These are phyloP conservation scores for Cercospora brassicicola DNA, from an alignment of 2,329 filamentous ascomycete genomes.

Conservation along the genomic window DNA sequence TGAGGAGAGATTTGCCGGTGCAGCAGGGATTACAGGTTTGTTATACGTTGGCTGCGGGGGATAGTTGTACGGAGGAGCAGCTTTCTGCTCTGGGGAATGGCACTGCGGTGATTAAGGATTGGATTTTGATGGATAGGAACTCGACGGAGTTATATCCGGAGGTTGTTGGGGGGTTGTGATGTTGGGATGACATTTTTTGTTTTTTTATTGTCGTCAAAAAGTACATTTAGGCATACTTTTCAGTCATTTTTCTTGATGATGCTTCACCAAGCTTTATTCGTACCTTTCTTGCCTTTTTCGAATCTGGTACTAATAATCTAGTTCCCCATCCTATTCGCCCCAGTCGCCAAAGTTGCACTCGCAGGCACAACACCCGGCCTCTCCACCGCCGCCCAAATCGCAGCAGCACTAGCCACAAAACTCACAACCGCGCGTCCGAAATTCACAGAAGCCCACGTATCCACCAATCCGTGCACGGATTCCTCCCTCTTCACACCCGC, in stretches of 20 bases:
- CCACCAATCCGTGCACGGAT: constrained; percentile 54
- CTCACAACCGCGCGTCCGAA: constrained; percentile 44
- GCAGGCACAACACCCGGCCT: constrained; percentile 33
- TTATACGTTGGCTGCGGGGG: constrained; percentile 19
- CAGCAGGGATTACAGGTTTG: constrained; percentile 22
- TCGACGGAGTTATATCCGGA: constrained; percentile 21
- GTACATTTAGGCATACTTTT: no score
- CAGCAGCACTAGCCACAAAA: constrained; percentile 26
- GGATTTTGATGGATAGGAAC: constrained; percentile 23
- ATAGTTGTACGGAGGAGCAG: constrained; percentile 23
- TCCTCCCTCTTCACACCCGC: constrained; percentile 44
- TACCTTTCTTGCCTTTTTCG: no score
- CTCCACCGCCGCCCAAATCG: constrained; percentile 36
- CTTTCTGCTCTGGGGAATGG: constrained; percentile 16
- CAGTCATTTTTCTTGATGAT: no score
- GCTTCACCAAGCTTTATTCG: no score
- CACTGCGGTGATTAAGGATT: constrained; percentile 20
- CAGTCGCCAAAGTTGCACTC: constrained; percentile 26
- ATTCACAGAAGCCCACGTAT: constrained; percentile 58
- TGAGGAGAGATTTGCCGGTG: constrained; percentile 19
- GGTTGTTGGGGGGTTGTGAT: constrained; percentile 1
- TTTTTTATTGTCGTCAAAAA: no score
- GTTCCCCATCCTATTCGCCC: constrained; percentile 29
- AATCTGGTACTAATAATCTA: neutral
- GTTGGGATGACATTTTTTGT: no score